phyloP scores from a whole-genome alignment of 768 basidiomycete genomes.

The Mycena belliarum region DNA sequence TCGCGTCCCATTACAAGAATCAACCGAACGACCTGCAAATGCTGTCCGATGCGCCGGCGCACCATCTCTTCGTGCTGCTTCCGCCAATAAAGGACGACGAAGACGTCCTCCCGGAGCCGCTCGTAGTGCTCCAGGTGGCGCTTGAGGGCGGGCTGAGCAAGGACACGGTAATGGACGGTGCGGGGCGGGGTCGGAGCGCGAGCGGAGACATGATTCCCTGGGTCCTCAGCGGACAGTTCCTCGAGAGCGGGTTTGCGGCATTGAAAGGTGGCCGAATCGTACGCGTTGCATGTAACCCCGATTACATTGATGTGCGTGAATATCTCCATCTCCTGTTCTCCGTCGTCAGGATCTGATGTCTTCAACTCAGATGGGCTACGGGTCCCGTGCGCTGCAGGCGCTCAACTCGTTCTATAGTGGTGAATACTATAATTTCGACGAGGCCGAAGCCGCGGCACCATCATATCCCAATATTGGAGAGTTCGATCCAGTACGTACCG shows the following conservation, averaged over 20 bases:
- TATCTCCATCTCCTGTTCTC: neutral
- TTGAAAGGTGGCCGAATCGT: constrained; percentile 91
- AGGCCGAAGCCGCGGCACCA: constrained; percentile 52
- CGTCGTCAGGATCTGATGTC: too few species aligned
- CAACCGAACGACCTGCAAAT: constrained; percentile 99
- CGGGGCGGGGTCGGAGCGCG: constrained; percentile 80
- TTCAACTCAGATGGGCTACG: constrained; percentile 87
- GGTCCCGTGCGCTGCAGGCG: constrained; percentile 81
- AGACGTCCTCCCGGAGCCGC: constrained; percentile 87
- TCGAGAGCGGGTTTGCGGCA: constrained; percentile 91
- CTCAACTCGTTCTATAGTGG: constrained; percentile 92
- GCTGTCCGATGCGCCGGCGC: constrained; percentile 94
- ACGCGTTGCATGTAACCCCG: constrained; percentile 92
- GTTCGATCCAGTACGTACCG: constrained; percentile 43
- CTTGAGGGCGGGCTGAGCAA: constrained; percentile 92
- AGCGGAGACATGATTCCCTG: constrained; percentile 99
- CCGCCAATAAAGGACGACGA: constrained; percentile 92
- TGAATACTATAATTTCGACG: constrained; percentile 86
- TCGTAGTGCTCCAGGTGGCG: constrained; percentile 95
- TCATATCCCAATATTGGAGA: constrained; percentile 60
- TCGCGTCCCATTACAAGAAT: constrained; percentile 98
- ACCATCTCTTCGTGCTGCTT: constrained; percentile 93
- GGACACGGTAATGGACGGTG: constrained; percentile 80
- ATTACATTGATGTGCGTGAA: constrained; percentile 79
- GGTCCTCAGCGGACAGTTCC: constrained; percentile 93